Evolutionary conservation across 2,329 filamentous ascomycete species (phyloP), one percentile per base, ranked within the genome.

Genomic region (Fusarium coicis): DNA sequence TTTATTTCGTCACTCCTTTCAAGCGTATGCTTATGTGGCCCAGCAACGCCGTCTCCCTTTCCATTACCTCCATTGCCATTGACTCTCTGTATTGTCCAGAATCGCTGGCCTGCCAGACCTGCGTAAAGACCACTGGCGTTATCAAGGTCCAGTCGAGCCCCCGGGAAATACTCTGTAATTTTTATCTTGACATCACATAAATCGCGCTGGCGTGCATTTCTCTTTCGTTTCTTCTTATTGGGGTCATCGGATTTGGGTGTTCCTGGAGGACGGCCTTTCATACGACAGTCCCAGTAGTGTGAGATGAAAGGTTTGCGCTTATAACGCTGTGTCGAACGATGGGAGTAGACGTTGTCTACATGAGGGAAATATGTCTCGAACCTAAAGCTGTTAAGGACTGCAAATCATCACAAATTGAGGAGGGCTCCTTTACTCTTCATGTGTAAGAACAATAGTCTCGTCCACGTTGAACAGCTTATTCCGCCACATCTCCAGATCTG

Each of bases 181-280:
- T 95, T 95, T 80, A 95, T 94, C 83, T 95, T 95, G 72, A 95
- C 93, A 80, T 95, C 93, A 80, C 93, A 96, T n/a, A 95, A 86
- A 82, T 95, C 92, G 18, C 92, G 87, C 80, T 93, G 90, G 46
- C 93, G 87, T n/a, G 91, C 91, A 40, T 88, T 90, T 32, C 93
- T 90, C 82, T 94, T 95, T 42, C 93, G 88, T 81, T 94, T 95
- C 86, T 94, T 95, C 84, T 94, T 95, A 79, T 90, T 91, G 0
- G 93, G 93, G 76, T 95, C 93, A 52, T 93, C 90, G 2, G 92
- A 93, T 80, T 95, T 95, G 66, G 92, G 91, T 8, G 93, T 95
- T 36, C 93, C 93, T 0, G 93, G 91, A 1, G 93, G 93, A 1
- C 93, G 88, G 30, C 93, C 93, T 82, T 95, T 95, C 78, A 95